These are phyloP conservation scores for Zoysia matrella DNA, from an alignment of 202 grass and related monocot genomes.

Conservation along the genomic window DNA sequence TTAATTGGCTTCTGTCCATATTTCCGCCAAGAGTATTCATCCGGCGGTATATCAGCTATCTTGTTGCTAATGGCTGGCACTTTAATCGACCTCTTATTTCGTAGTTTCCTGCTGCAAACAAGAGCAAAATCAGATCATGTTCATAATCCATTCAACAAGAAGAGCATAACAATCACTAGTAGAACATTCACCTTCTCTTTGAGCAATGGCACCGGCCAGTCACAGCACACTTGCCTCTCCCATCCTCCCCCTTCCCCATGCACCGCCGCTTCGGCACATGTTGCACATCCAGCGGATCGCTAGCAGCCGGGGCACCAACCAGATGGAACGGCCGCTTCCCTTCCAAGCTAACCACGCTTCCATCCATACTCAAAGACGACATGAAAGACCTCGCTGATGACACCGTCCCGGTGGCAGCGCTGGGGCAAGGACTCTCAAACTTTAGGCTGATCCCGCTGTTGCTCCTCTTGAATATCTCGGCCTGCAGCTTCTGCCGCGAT, in stretches of 20 bases:
- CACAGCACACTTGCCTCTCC: slow-evolving; percentile 69
- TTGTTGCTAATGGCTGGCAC: slow-evolving; percentile 97
- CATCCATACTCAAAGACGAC: slow-evolving; percentile 89
- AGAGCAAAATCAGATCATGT: slow-evolving; percentile 20
- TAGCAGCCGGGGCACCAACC: slow-evolving; percentile 58
- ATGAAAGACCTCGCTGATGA: slow-evolving; percentile 77
- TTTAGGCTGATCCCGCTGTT: slow-evolving; percentile 79
- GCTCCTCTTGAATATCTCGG: slow-evolving; percentile 82
- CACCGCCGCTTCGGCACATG: slow-evolving; percentile 60
- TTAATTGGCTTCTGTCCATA: slow-evolving; percentile 99
- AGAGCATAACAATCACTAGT: not conserved
- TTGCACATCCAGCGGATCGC: slow-evolving; percentile 64
- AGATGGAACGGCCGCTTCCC: slow-evolving; percentile 74
- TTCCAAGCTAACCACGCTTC: slow-evolving; percentile 83
- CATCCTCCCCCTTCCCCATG: no score
- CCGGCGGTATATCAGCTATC: slow-evolving; percentile 83
- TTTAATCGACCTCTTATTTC: slow-evolving; percentile 91
- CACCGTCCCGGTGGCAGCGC: slow-evolving; percentile 46
- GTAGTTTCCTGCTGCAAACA: slow-evolving; percentile 66
- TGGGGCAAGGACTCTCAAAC: slow-evolving; percentile 63
- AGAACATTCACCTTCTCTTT: slow-evolving; percentile 77
- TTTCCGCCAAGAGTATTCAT: slow-evolving; percentile 97
- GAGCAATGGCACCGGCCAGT: slow-evolving; percentile 84
- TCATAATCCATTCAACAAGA: slow-evolving; percentile 23
- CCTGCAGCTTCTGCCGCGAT: slow-evolving; percentile 74